A percentile compares a stretch with the other conserved stretches of the same genome.
These are phyloP conservation scores for Fistulina hepatica DNA, from an alignment of 1,284 basidiomycete species.

Conservation along the genomic window DNA sequence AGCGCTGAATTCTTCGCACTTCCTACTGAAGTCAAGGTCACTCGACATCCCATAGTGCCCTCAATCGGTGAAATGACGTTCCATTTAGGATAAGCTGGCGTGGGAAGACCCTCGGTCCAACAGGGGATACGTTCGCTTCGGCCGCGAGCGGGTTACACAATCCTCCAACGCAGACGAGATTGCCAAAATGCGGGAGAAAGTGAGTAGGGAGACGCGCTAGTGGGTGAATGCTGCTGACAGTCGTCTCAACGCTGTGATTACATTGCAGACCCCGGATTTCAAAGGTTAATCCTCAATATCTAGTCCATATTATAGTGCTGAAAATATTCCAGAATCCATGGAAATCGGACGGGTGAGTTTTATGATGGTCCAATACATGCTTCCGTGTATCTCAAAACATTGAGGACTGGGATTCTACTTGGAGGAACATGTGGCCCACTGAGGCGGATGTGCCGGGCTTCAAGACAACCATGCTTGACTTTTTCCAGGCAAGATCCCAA, in stretches of 20 bases:
- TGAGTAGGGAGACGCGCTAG: too few species aligned
- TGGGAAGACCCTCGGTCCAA: conserved; percentile 79
- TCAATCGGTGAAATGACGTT: neutral
- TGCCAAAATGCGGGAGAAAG: conserved; percentile 52
- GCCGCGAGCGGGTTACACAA: conserved; percentile 74
- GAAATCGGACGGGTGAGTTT: conserved; percentile 78
- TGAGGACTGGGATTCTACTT: conserved; percentile 66
- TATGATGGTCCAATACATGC: too few species aligned
- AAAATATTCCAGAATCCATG: conserved; percentile 50
- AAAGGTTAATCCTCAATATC: conserved; percentile 28
- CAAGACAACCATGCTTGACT: conserved; percentile 59
- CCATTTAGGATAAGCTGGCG: conserved; percentile 40
- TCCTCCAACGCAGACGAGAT: conserved; percentile 65
- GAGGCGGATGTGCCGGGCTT: conserved; percentile 55
- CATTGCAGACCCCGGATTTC: conserved; percentile 70
- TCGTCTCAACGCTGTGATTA: too few species aligned
- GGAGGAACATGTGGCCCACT: conserved; percentile 72
- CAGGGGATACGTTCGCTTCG: conserved; percentile 70
- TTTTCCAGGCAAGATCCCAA: conserved; percentile 44
- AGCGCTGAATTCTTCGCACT: conserved; percentile 66
- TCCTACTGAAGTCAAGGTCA: conserved; percentile 51
- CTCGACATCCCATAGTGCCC: conserved; percentile 6
- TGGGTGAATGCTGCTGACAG: too few species aligned
- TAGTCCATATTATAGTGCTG: neutral
- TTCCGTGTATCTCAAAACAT: too few species aligned